These are phyloP conservation scores for Cutaneotrichosporon sp. DNA, from an alignment of 1,284 basidiomycete genomes.

Conservation along the genomic window DNA sequence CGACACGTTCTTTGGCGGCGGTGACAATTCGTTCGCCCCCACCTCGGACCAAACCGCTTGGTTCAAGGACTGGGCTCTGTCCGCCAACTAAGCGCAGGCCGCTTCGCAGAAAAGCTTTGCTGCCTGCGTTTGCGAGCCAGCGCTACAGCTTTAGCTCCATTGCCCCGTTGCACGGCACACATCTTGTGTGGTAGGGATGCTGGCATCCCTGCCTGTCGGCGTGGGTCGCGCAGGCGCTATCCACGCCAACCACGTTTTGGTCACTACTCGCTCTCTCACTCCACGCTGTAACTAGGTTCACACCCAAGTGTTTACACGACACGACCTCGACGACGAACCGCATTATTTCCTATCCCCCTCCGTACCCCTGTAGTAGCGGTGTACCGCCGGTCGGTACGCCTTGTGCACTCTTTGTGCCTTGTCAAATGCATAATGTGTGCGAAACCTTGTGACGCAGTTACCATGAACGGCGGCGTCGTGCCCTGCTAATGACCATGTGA, in stretches of 20 bases:
- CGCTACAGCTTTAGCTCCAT: background rate
- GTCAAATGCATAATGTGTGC: too few relatives aligned
- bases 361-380: too few relatives aligned
- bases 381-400: too few relatives aligned
- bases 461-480: too few relatives aligned
- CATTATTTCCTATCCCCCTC: too few relatives aligned
- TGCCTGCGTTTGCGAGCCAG: too few relatives aligned
- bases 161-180: background rate
- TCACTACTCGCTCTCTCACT: background rate
- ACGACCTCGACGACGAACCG: background rate
- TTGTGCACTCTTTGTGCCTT: too few relatives aligned
- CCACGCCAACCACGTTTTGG: background rate
- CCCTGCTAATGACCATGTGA: too few relatives aligned
- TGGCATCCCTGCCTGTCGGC: background rate
- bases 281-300: background rate
- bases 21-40: conserved; percentile 52
- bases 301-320: background rate
- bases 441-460: too few relatives aligned
- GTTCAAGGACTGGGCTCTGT: conserved; percentile 62
- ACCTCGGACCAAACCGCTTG: conserved; percentile 57
- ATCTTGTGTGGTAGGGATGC: background rate
- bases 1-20: conserved; percentile 62
- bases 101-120: too few relatives aligned
- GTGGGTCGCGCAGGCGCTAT: background rate
- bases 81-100: conserved; percentile 49